Conservation (phyloP, 768 basidiomycete species). For the Suillus discolor region DNA sequence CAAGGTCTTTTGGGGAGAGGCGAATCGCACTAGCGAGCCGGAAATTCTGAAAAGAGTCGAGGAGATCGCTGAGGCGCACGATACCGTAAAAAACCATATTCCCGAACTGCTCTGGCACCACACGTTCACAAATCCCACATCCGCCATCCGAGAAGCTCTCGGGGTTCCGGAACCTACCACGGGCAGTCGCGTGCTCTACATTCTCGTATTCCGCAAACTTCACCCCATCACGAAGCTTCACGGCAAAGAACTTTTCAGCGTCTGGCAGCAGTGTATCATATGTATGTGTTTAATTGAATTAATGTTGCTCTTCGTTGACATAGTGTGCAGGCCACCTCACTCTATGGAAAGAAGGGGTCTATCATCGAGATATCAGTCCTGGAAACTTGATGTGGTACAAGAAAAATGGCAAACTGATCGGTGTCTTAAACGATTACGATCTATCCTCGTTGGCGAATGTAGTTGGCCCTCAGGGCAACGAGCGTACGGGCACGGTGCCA, state of each 20-base stretch:
- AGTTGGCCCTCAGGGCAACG: no score
- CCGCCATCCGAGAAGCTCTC: background rate
- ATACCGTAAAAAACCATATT: background rate
- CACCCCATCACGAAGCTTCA: background rate
- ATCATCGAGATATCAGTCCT: background rate
- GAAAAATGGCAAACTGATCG: no score
- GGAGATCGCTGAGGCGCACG: background rate
- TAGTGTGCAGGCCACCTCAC: background rate
- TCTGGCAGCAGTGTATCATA: no score
- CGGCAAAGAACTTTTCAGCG: background rate
- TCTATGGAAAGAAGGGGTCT: background rate
- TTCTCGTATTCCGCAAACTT: background rate
- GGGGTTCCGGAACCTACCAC: background rate
- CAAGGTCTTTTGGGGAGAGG: background rate
- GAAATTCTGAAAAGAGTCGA: background rate
- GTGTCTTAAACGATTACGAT: no score
- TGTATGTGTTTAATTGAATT: background rate
- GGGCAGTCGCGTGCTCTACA: background rate
- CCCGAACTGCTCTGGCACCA: background rate
- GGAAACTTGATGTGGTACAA: no score
- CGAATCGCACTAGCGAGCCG: background rate
- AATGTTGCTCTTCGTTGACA: background rate
- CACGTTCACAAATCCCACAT: background rate
- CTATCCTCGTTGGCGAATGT: no score
- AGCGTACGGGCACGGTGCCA: no score